Conservation (phyloP, 306 rosid species). For the Hylodesmum podocarpum region DNA sequence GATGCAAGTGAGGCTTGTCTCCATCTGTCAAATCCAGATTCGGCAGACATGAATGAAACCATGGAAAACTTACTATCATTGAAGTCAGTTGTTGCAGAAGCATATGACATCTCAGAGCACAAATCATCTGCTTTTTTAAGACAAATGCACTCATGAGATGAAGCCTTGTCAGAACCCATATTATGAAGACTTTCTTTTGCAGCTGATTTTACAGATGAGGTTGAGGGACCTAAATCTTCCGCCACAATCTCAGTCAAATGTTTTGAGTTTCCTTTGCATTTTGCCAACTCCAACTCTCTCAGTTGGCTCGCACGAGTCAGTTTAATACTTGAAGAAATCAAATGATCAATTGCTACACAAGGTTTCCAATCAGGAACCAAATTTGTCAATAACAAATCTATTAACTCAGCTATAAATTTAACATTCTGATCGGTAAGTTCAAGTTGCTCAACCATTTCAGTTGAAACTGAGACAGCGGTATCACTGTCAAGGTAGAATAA, state of each 20-base stretch:
- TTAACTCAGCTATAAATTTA: conserved; percentile 43
- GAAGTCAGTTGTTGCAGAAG: conserved; percentile 34
- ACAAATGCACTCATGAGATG: conserved; percentile 24
- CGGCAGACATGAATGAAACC: conserved; percentile 35
- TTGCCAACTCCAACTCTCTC: conserved; percentile 10
- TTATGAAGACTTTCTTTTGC: conserved; percentile 15
- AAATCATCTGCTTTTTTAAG: conserved; percentile 23
- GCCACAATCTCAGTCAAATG: conserved; percentile 3
- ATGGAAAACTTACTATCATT: background rate
- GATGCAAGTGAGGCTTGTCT: conserved; percentile 25
- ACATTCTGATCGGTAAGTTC: conserved; percentile 44
- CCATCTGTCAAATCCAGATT: conserved; percentile 20
- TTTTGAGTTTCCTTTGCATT: background rate
- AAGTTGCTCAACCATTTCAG: conserved; percentile 53
- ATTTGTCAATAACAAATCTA: conserved; percentile 41
- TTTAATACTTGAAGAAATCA: conserved; percentile 25
- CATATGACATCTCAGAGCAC: conserved; percentile 29
- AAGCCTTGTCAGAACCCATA: conserved; percentile 6
- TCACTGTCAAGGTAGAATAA: conserved; percentile 44
- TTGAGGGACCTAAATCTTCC: conserved; percentile 7
- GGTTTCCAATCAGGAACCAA: conserved; percentile 47
- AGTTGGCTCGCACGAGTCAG: background rate
- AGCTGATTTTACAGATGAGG: background rate
- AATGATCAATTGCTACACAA: conserved; percentile 37
- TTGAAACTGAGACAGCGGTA: conserved; percentile 47